A percentile compares a stretch with the other conserved stretches of the same genome.
phyloP scores from a whole-genome alignment of 352 stramenopile species.

The Phytophthora ohioensis region DNA sequence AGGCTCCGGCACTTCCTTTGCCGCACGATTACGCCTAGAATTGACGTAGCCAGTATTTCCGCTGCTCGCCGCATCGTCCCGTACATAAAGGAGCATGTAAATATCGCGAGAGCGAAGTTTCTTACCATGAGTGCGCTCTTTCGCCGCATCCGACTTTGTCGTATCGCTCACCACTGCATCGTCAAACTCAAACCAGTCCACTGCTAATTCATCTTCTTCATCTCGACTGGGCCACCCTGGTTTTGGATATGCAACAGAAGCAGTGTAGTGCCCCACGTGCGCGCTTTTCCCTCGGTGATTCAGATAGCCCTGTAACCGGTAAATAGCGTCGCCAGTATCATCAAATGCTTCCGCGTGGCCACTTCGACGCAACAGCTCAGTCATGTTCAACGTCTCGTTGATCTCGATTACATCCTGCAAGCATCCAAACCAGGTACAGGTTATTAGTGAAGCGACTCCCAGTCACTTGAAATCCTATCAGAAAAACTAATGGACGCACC shows the following conservation, averaged over 20 bases:
- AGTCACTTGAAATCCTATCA: neutral
- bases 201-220: constrained; percentile 9
- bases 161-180: constrained; percentile 76
- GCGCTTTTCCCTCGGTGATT: constrained; percentile 87
- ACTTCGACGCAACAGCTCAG: constrained; percentile 57
- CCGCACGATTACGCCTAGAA: neutral
- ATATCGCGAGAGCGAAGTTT: constrained; percentile 80
- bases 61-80: constrained; percentile 39
- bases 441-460: neutral
- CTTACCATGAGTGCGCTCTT: constrained; percentile 54
- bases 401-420: constrained; percentile 87
- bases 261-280: constrained; percentile 88
- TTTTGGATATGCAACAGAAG: constrained; percentile 72
- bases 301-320: constrained; percentile 79
- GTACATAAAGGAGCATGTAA: constrained; percentile 89
- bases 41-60: neutral
- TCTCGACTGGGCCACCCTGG: constrained; percentile 7
- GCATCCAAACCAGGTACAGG: neutral
- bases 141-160: constrained; percentile 41
- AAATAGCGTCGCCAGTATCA: constrained; percentile 54
- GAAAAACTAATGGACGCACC: constrained; percentile 38
- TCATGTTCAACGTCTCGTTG: constrained; percentile 82
- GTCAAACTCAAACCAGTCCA: constrained; percentile 88
- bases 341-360: constrained; percentile 52
- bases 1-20: constrained; percentile 25